Evolutionary conservation across 805 yeast species (phyloP).

Genomic region (Candida xyloterini): DNA sequence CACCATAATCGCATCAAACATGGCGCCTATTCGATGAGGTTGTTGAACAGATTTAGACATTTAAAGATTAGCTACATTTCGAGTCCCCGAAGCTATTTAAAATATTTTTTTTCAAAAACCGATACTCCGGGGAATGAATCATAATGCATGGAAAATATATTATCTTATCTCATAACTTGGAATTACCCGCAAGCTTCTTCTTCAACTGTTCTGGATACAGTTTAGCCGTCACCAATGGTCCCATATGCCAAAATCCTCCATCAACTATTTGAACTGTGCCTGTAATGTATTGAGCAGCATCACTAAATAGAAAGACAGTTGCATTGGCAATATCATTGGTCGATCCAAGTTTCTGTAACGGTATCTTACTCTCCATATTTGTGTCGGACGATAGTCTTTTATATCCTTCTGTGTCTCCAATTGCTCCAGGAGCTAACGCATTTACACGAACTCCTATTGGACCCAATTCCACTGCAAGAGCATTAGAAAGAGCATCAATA

Average conservation of each 20-base stretch:
- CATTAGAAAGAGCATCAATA: conserved; percentile 79
- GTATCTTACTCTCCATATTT: conserved; percentile 47
- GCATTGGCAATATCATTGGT: conserved; percentile 83
- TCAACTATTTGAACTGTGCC: conserved; percentile 83
- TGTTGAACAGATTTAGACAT: background rate
- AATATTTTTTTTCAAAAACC: background rate
- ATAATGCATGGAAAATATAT: background rate
- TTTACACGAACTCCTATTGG: conserved; percentile 83
- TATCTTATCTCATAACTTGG: conserved; percentile 20
- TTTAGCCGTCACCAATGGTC: conserved; percentile 36
- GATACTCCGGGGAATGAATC: background rate
- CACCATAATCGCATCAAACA: conserved; percentile 17
- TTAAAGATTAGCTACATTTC: background rate
- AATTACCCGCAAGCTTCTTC: conserved; percentile 23
- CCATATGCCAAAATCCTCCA: conserved; percentile 88
- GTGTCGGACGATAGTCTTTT: conserved; percentile 52
- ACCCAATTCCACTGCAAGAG: conserved; percentile 87
- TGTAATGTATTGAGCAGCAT: conserved; percentile 72
- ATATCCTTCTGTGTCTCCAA: conserved; percentile 84
- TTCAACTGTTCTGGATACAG: conserved; percentile 43
- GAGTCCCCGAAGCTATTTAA: background rate
- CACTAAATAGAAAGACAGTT: conserved; percentile 79
- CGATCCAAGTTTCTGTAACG: conserved; percentile 65
- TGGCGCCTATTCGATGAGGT: background rate
- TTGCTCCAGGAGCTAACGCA: conserved; percentile 90